A percentile compares a stretch with the other conserved stretches of the same genome.
Evolutionary conservation across 257 asterid species (phyloP).

Genomic region (Solanum bukasovii): DNA sequence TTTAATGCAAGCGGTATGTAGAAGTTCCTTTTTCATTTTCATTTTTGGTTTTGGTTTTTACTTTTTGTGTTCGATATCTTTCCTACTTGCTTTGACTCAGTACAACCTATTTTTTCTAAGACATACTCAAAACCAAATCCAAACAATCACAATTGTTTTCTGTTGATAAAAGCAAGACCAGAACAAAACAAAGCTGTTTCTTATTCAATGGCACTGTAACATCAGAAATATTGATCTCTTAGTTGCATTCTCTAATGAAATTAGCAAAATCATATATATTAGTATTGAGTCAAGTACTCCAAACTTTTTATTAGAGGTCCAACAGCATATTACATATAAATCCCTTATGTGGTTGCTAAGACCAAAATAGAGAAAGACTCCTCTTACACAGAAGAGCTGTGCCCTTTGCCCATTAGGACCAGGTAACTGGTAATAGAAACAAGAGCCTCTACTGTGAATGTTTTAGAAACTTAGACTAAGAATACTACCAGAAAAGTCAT

Average conservation of each 20-base stretch:
- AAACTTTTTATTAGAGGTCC: neutral
- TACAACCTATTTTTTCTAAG: neutral
- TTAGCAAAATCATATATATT: neutral
- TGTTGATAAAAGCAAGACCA: neutral
- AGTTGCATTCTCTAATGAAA: neutral
- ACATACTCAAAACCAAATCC: neutral
- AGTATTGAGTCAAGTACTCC: neutral
- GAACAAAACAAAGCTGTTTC: neutral
- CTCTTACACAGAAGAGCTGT: neutral
- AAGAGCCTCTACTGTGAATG: neutral
- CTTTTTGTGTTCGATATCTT: neutral
- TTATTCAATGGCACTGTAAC: neutral
- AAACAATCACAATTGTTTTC: neutral
- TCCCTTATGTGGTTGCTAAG: neutral
- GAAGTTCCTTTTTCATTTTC: neutral
- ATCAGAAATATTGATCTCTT: neutral
- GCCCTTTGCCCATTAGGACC: neutral
- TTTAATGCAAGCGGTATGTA: conserved; percentile 4
- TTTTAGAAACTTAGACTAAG: neutral
- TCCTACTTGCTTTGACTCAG: neutral
- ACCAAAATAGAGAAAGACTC: neutral
- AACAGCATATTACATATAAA: neutral
- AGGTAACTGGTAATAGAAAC: neutral
- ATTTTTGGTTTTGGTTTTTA: neutral
- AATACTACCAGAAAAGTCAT: neutral